These are phyloP conservation scores for Pterocarpus santalinus DNA, from an alignment of 306 rosid species.

Conservation along the genomic window DNA sequence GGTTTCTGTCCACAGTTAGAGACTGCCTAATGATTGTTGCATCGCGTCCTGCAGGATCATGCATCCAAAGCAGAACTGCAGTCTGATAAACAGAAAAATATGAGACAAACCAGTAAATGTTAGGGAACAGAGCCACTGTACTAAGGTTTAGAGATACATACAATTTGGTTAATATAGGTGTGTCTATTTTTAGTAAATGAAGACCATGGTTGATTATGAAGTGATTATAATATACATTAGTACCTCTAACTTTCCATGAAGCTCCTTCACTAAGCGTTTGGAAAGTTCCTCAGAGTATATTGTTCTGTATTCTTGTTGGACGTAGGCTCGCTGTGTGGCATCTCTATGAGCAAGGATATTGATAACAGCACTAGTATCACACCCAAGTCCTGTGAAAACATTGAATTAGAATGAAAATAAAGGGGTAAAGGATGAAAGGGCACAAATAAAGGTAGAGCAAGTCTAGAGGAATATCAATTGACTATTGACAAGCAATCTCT, in stretches of 20 bases:
- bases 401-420: neutral
- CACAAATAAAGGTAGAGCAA: conserved; percentile 2
- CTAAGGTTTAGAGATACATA: neutral
- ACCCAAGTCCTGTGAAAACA: conserved; percentile 64
- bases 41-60: conserved; percentile 77
- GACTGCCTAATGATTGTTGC: conserved; percentile 61
- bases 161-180: neutral
- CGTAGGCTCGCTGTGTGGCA: conserved; percentile 66
- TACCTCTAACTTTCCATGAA: conserved; percentile 75
- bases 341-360: conserved; percentile 76
- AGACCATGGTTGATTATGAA: neutral
- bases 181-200: neutral
- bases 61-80: conserved; percentile 78
- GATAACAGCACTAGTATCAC: conserved; percentile 76
- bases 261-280: conserved; percentile 69
- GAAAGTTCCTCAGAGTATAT: conserved; percentile 65
- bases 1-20: conserved; percentile 40
- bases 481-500: neutral
- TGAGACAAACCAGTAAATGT: conserved; percentile 19
- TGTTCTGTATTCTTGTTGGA: conserved; percentile 68
- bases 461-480: conserved; percentile 2
- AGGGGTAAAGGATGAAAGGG: neutral
- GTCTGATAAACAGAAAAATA: conserved; percentile 53
- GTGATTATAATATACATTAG: neutral
- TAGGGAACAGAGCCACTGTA: neutral